Evolutionary conservation across 2,329 filamentous ascomycete genomes (phyloP).

Genomic region (Nemania serpens): DNA sequence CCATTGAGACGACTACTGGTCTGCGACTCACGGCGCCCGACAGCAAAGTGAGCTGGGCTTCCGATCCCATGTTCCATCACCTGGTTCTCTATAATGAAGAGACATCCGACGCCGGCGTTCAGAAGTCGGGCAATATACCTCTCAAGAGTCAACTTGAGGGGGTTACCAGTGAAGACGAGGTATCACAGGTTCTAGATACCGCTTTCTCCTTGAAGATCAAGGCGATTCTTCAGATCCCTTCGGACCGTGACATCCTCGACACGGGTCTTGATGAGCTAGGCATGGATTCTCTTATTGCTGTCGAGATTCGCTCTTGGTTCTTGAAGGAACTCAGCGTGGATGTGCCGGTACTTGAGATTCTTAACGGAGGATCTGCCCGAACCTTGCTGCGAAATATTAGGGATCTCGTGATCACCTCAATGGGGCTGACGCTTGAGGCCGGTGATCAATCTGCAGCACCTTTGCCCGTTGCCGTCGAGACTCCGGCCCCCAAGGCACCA

Average conservation of each 20-base stretch:
- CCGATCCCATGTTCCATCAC: too few relatives aligned
- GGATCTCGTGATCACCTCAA: neutral
- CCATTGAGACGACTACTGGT: too few relatives aligned
- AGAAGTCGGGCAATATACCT: conserved; percentile 23
- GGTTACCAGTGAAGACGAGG: too few relatives aligned
- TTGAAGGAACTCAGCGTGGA: conserved; percentile 23
- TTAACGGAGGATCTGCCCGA: conserved; percentile 17
- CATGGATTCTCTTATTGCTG: conserved; percentile 28
- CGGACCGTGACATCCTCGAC: neutral
- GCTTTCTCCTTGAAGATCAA: conserved; percentile 1
- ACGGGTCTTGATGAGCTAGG: conserved; percentile 13
- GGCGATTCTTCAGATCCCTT: conserved; percentile 21
- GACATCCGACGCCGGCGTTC: too few relatives aligned
- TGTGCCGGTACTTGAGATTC: conserved; percentile 27
- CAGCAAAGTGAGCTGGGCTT: too few relatives aligned
- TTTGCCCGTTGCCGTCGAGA: too few relatives aligned
- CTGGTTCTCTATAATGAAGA: too few relatives aligned
- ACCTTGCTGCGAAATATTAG: conserved; percentile 12
- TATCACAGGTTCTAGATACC: neutral
- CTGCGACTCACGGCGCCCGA: too few relatives aligned
- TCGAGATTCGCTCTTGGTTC: conserved; percentile 27
- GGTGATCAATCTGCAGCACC: too few relatives aligned
- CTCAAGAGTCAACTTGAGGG: neutral
- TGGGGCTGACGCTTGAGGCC: neutral
- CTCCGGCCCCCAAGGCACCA: too few relatives aligned